Conservation (phyloP, 139 green algal species). For the Gonium pectorale region DNA sequence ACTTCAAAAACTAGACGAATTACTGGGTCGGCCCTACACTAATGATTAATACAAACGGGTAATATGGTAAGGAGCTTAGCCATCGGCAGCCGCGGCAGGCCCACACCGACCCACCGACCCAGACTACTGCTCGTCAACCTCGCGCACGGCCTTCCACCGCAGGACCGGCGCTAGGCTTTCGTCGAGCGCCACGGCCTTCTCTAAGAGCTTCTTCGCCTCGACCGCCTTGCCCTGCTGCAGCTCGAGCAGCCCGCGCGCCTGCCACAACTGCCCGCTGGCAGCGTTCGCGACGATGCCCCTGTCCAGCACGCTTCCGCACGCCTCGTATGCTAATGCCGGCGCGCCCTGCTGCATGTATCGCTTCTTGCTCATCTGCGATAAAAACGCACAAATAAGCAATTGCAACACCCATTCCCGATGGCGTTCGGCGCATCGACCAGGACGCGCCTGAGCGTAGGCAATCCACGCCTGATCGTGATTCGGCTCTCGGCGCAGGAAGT, state of each 20-base stretch:
- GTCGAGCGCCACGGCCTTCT: constrained; percentile 47
- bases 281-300: neutral
- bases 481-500: neutral
- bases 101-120: neutral
- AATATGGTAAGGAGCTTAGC: too few species aligned
- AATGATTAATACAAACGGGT: too few species aligned
- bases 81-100: too few species aligned
- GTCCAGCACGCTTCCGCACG: constrained; percentile 21
- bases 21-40: too few species aligned
- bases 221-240: constrained; percentile 70
- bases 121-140: neutral
- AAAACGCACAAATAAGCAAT: neutral
- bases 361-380: constrained; percentile 26
- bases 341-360: constrained; percentile 18
- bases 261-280: neutral
- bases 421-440: neutral
- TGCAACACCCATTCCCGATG: neutral
- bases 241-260: constrained; percentile 66
- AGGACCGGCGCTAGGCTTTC: neutral
- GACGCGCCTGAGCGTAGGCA: constrained; percentile 21
- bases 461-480: constrained; percentile 17
- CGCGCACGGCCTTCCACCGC: neutral
- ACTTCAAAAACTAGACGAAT: too few species aligned
- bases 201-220: constrained; percentile 63
- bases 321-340: neutral